phyloP scores from a whole-genome alignment of 345 rosid species.

The Boechera stricta region DNA sequence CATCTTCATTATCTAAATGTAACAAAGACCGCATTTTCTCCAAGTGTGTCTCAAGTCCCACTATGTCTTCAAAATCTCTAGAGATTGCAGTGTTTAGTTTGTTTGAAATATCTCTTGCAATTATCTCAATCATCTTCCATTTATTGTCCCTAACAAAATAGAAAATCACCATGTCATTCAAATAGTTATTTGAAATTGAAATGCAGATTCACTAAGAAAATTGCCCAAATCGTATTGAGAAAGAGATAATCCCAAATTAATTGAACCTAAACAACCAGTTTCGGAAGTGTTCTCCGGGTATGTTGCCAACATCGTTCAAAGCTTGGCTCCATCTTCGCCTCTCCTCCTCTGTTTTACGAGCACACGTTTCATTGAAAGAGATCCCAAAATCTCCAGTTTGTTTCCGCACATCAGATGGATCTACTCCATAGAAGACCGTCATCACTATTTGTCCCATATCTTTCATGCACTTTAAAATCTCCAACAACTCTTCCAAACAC shows the following conservation, averaged over 20 bases:
- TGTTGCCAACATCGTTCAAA: not conserved
- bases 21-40: too few relatives aligned
- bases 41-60: too few relatives aligned
- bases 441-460: not conserved
- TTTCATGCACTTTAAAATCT: not conserved
- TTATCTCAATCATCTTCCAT: too few relatives aligned
- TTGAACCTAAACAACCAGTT: not conserved
- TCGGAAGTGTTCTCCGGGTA: not conserved
- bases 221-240: too few relatives aligned
- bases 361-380: not conserved
- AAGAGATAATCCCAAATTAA: not conserved
- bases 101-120: too few relatives aligned
- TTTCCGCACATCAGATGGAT: not conserved
- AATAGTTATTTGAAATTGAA: not conserved
- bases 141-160: too few relatives aligned
- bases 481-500: slow-evolving; percentile 7
- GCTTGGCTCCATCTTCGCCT: not conserved
- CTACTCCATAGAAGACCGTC: not conserved
- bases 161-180: too few relatives aligned
- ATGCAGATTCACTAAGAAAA: not conserved
- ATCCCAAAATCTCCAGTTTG: not conserved
- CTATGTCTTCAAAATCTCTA: too few relatives aligned
- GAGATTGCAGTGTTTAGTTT: too few relatives aligned
- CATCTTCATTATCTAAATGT: too few relatives aligned
- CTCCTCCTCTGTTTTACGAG: not conserved